Base-by-base conservation (phyloP, 2,329 filamentous ascomycete genomes). In the Monosporascus sp. region DNA sequence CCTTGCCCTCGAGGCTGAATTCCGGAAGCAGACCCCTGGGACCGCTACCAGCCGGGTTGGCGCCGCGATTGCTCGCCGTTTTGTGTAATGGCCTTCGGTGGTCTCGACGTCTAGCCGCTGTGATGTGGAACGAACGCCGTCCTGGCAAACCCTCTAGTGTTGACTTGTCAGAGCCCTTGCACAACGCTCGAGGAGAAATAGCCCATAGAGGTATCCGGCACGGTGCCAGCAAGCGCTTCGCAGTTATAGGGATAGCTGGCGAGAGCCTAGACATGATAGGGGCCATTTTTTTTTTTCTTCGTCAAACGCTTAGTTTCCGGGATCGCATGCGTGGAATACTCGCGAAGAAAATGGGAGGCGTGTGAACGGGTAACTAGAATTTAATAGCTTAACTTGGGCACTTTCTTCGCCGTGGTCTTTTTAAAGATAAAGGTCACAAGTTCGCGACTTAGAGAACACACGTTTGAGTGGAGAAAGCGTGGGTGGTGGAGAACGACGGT, bases 1-100 rank as follows among this genome's bases (percentile, higher is more conserved):
- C 85, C 69, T 87, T 91, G 71, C 83, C 81, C 58, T 81, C 78
- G 58, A 95, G 78, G 63, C 80, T 86, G 75, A 94, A 94, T 65
- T 94, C 90, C 45, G 87, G 85, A 49, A 92, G 52, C 37, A 67
- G 24, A 0, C 53, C 58, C 44, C 48, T 52, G 17, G 38, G 56
- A 48, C 45, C 49, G 24, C 24, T 22, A 17, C 5, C 43, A 24
- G 24, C 17, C 1, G 43, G 22, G 22, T 19, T n/a, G 43, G 8
- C 43, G 9, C 22, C n/a, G 16, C 7, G 24, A 27, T 46, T 46
- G 22, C 43, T 26, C 22, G 43, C 43, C 7, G 43, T 46, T n/a
- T 22, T 4, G 24, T 27, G n/a, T 3, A 46, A 11, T 27, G 22
- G 26, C n/a, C 43, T 26, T n/a, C 43, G 43, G 24, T 16, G 5